phyloP scores from a whole-genome alignment of 768 basidiomycete species.

The Mycena chlorophos region DNA sequence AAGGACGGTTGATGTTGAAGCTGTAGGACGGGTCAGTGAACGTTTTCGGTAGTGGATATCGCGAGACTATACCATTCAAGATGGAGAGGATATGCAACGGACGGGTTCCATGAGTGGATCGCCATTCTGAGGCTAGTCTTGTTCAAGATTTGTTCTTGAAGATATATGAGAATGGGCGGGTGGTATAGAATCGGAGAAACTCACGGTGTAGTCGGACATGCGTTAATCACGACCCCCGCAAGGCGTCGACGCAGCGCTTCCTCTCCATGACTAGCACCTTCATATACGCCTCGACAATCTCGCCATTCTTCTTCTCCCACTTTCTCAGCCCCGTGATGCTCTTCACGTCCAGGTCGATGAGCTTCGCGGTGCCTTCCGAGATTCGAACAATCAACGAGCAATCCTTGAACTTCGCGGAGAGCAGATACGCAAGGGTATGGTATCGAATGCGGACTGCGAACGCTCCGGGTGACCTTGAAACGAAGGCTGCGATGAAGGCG shows the following conservation, averaged over 20 bases:
- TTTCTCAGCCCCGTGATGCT: conserved; percentile 57
- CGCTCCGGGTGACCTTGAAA: conserved; percentile 13
- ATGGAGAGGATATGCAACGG: no score
- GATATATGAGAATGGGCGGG: no score
- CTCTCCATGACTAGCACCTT: conserved; percentile 6
- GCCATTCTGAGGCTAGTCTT: no score
- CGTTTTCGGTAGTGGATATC: no score
- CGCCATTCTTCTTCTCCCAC: conserved; percentile 75
- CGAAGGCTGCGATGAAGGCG: conserved; percentile 59
- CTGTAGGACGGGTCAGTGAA: no score
- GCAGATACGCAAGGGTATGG: conserved; percentile 71
- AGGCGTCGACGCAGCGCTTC: conserved; percentile 15
- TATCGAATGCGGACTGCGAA: conserved; percentile 48
- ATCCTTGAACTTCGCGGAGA: conserved; percentile 96
- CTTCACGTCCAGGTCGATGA: conserved; percentile 91
- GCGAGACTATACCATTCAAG: no score
- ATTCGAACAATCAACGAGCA: conserved; percentile 62
- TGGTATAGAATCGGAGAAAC: no score
- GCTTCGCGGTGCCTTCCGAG: conserved; percentile 42
- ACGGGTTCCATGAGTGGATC: no score
- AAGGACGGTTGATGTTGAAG: no score
- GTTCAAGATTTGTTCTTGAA: no score
- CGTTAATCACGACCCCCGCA: no score
- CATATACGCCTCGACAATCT: conserved; percentile 55
- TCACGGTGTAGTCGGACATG: no score